Evolutionary conservation across 2,329 filamentous ascomycete species (phyloP), one percentile per base, ranked within the genome.

Genomic region (Penicillium sclerotigenum): DNA sequence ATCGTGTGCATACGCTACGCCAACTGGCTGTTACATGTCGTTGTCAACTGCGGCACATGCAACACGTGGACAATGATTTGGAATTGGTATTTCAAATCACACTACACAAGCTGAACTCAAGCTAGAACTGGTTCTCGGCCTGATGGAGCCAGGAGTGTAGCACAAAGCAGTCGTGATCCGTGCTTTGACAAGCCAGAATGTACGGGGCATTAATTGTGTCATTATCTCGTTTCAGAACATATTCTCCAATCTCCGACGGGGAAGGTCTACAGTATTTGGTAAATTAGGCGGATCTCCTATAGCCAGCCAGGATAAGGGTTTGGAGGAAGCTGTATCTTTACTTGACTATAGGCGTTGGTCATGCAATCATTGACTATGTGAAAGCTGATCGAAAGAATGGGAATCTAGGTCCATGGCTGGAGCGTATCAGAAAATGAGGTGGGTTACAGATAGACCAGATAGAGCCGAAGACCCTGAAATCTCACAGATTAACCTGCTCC

Each of bases 51-150:
- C n/a, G 14, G 16, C 37, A 50, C 37, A 42, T 43, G 28, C 10
- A 41, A 20, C 48, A 43, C 48, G 36, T 51, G 48, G 48, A 43
- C 48, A 4, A 4, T 43, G 7, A 43, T 51, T 51, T 51, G 48
- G 37, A 51, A 45, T 51, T 26, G 10, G 5, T 14, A 24, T 43
- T 26, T 43, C 9, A 26, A 24, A 45, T 45, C 2, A 28, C 16
- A 18, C 48, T 13, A 24, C 26, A 18, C 9, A 18, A 10, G 42
- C 28, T 31, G 11, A 16, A 31, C 11, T 20, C 14, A 3, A 43
- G 9, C 26, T 10, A 51, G 18, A 16, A 16, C 9, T 33, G 6
- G 3, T n/a, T 34, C 16, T 33, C 20, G 29, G 11, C 3, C 29
- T 18, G 24, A 2, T 34, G 14, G 28, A 43, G 28, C 16, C 1